Conservation (phyloP, 208 protist species). For the Angomonas deanei region DNA sequence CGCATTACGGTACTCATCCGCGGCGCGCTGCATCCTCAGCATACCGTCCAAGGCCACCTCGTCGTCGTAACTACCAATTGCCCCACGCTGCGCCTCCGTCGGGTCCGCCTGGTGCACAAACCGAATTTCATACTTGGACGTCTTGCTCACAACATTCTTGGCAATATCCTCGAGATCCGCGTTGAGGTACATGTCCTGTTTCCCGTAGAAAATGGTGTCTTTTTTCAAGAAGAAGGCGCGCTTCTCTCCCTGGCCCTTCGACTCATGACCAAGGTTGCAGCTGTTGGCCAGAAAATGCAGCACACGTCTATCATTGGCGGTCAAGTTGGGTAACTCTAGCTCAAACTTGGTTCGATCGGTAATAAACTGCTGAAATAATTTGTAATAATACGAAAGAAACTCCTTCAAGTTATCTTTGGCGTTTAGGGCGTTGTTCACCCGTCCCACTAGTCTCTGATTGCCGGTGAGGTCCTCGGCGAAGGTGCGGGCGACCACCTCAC, state of each 20-base stretch:
- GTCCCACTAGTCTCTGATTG: not conserved
- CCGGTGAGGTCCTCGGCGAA: not conserved
- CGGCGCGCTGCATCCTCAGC: slow-evolving; percentile 52
- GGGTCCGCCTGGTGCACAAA: slow-evolving; percentile 25
- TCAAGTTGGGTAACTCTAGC: slow-evolving; percentile 67
- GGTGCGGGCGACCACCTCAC: not conserved
- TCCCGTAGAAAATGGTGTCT: slow-evolving; percentile 76
- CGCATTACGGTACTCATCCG: slow-evolving; percentile 77
- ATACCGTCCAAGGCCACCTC: slow-evolving; percentile 58
- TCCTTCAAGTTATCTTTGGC: slow-evolving; percentile 51
- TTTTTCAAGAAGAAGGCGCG: slow-evolving; percentile 77
- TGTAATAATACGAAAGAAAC: slow-evolving; percentile 70
- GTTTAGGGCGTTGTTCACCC: slow-evolving; percentile 21
- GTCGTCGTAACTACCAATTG: slow-evolving; percentile 71
- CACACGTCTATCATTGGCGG: slow-evolving; percentile 62
- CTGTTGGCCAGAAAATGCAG: slow-evolving; percentile 77
- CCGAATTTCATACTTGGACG: slow-evolving; percentile 67
- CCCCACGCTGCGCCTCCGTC: slow-evolving; percentile 29
- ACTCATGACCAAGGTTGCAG: slow-evolving; percentile 84
- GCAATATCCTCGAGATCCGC: slow-evolving; percentile 55
- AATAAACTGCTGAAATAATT: slow-evolving; percentile 65
- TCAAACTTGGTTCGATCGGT: slow-evolving; percentile 66
- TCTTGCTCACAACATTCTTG: slow-evolving; percentile 36
- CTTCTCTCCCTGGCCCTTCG: slow-evolving; percentile 27
- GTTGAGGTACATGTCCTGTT: slow-evolving; percentile 26